phyloP scores from a whole-genome alignment of 805 yeast genomes.

The Hanseniaspora meyeri region DNA sequence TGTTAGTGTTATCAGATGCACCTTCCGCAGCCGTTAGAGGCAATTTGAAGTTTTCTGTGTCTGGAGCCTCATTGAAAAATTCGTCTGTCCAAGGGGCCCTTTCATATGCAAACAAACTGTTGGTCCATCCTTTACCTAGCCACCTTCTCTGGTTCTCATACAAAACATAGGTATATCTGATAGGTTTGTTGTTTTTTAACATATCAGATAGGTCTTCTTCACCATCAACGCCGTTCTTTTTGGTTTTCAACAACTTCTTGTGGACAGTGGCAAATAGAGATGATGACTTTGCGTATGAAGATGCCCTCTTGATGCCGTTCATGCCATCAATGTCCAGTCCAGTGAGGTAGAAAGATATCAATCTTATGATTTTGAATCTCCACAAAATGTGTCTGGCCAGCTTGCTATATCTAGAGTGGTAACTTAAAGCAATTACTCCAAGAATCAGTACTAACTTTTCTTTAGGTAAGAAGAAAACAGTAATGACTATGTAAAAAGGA shows the following conservation, averaged over 20 bases:
- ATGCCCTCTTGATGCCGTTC: slow-evolving; percentile 23
- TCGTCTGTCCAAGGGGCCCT: slow-evolving; percentile 97
- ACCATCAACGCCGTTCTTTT: slow-evolving; percentile 19
- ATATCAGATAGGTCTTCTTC: slow-evolving; percentile 18
- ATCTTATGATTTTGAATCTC: slow-evolving; percentile 61
- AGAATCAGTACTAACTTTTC: slow-evolving; percentile 46
- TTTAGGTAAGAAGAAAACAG: slow-evolving; percentile 60
- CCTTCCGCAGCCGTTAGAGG: slow-evolving; percentile 38
- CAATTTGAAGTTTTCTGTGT: slow-evolving; percentile 64
- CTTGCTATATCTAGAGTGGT: slow-evolving; percentile 75
- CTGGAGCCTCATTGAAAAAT: slow-evolving; percentile 70
- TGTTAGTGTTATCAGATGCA: neutral
- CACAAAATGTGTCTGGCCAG: slow-evolving; percentile 76
- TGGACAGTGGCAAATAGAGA: slow-evolving; percentile 35
- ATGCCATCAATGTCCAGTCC: slow-evolving; percentile 65
- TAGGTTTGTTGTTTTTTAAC: slow-evolving; percentile 31
- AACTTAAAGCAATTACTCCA: slow-evolving; percentile 56
- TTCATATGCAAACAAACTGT: slow-evolving; percentile 80
- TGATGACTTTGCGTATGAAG: slow-evolving; percentile 19
- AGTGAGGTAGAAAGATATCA: slow-evolving; percentile 66
- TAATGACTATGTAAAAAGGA: slow-evolving; percentile 64
- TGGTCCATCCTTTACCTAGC: slow-evolving; percentile 97
- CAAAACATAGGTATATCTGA: slow-evolving; percentile 78
- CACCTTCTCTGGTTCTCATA: slow-evolving; percentile 94
- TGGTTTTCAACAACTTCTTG: slow-evolving; percentile 25